These are phyloP conservation scores for Pelargonium australe DNA, from an alignment of 441 rosid genomes.

Conservation along the genomic window DNA sequence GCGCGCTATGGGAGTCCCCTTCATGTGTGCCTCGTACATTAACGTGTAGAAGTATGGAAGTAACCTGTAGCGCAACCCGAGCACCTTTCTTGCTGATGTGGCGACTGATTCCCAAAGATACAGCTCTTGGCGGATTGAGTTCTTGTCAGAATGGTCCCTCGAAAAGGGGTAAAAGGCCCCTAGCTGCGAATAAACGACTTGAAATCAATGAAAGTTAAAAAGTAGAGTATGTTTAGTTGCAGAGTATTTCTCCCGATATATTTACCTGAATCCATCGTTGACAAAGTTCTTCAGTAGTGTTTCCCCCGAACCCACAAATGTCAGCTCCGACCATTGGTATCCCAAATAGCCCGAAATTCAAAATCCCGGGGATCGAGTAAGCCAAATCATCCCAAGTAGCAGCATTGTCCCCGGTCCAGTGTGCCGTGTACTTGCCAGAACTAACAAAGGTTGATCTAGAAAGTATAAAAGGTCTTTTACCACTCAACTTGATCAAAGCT, in stretches of 20 bases:
- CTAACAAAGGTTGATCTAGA: constrained; percentile 70
- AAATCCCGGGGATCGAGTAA: constrained; percentile 46
- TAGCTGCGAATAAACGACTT: constrained; percentile 30
- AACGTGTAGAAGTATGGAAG: constrained; percentile 62
- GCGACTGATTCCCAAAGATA: constrained; percentile 73
- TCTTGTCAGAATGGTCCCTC: constrained; percentile 44
- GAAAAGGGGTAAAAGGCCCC: constrained; percentile 81
- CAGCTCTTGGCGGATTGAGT: constrained; percentile 44
- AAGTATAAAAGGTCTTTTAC: constrained; percentile 64
- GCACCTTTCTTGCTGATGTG: constrained; percentile 50
- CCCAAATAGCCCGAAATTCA: constrained; percentile 45
- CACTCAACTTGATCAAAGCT: constrained; percentile 37
- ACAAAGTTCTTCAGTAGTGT: constrained; percentile 70
- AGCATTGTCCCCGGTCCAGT: constrained; percentile 78
- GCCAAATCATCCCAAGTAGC: constrained; percentile 68
- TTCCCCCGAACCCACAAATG: constrained; percentile 44
- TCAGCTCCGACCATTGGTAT: constrained; percentile 1
- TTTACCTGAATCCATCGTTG: constrained; percentile 70
- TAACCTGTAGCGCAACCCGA: constrained; percentile 54
- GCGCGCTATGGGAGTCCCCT: constrained; percentile 56
- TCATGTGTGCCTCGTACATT: constrained; percentile 51
- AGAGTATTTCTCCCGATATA: too few relatives aligned
- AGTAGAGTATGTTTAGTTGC: too few relatives aligned
- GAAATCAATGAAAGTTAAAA: not conserved
- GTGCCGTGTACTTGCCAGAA: constrained; percentile 72